Evolutionary conservation across 306 rosid species (phyloP), one percentile per base, ranked within the genome.

Genomic region (Trifolium dubium): DNA sequence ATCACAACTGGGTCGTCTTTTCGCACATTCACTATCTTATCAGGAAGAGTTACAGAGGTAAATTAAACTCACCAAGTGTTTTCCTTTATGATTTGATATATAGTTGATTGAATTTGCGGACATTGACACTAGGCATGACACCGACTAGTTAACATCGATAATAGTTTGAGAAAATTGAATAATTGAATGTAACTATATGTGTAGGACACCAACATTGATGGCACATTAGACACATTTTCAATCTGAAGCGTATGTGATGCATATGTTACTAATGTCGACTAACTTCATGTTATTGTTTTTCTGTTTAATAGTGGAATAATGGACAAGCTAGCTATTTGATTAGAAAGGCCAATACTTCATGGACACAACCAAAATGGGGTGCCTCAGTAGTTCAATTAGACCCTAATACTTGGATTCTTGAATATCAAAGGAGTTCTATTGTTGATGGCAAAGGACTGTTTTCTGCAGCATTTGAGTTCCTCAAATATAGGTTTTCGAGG

Each of bases 31-130:
- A 82, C 91, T 18, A 70, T 94, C 80, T 66, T 94, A 68, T 86
- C 97, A 4, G 97, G 96, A 75, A 84, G 96, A 85, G 84, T 92
- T 54, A 92, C 93, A 0, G 88, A 92, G 96, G 97, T 89, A 83
- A 82, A 41, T 74, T 40, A 8, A 80, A 51, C 37, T 75, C 12
- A 28, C 65, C 14, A 8, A 40, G 12, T 37, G 34, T 59, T 8
- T 23, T 53, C 6, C 3, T 17, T 59, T 10, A 44, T 31, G 30
- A 39, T 51, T 1, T 9, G 0, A n/a, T 37, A 4, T 64, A 10
- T 59, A 13, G 10, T 60, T 50, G 23, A 13, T 75, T 34, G 46
- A 59, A 72, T 28, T 18, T 8, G 15, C 18, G 3, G 0, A 50
- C 11, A 9, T 8, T 0, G 1, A 2, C 8, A 5, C 53, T 14